Evolutionary conservation across 352 stramenopile species (phyloP).

Genomic region (Lagenidium giganteum): DNA sequence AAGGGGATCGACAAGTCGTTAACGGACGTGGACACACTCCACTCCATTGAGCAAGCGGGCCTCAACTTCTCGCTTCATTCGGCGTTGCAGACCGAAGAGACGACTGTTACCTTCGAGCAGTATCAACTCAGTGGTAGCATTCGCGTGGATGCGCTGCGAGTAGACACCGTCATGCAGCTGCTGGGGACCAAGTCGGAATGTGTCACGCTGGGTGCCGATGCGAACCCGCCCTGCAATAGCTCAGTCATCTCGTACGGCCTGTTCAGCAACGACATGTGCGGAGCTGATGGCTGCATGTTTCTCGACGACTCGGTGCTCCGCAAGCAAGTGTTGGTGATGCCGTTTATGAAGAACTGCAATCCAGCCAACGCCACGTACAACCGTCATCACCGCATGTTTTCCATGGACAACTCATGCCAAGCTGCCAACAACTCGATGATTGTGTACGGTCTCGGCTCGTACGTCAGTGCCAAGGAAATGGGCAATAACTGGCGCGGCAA

Average conservation of each 20-base stretch:
- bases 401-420: slow-evolving; percentile 21
- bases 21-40: no score
- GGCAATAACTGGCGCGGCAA: slow-evolving; percentile 10
- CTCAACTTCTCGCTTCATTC: no score
- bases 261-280: slow-evolving; percentile 25
- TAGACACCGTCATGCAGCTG: no score
- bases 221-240: no score
- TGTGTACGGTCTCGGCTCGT: slow-evolving; percentile 39
- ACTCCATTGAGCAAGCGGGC: no score
- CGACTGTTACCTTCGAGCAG: slow-evolving; percentile 5
- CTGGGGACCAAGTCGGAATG: no score
- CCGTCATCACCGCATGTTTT: slow-evolving; percentile 32
- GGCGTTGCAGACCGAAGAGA: no score
- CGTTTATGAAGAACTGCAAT: slow-evolving; percentile 33
- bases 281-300: slow-evolving; percentile 31
- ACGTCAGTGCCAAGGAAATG: slow-evolving; percentile 34
- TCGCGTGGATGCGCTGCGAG: slow-evolving; percentile 4
- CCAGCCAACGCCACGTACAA: slow-evolving; percentile 29
- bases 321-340: slow-evolving; percentile 28
- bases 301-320: slow-evolving; percentile 30
- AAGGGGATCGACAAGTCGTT: no score
- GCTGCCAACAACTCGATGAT: slow-evolving; percentile 21
- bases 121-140: slow-evolving; percentile 13
- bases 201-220: no score
- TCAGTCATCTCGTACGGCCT: no score